Conservation (phyloP, 140 eudicot genomes). For the Flaveria floridana region DNA sequence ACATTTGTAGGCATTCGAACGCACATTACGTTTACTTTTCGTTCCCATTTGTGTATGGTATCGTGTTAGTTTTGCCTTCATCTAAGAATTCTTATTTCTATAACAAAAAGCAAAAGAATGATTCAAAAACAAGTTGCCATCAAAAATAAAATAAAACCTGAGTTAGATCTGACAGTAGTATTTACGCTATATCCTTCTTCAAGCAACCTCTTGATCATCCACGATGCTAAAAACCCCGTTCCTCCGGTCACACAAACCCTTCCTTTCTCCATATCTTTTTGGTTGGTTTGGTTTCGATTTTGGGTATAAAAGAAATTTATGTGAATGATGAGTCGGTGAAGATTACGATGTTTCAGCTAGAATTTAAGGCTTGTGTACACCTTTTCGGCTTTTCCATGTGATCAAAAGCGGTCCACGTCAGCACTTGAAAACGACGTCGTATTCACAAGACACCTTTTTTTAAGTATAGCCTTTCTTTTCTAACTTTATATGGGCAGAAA, state of each 20-base stretch:
- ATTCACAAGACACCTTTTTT: neutral
- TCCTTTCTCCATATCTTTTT: constrained; percentile 29
- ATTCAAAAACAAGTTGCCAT: neutral
- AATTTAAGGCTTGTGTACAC: neutral
- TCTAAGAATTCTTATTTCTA: neutral
- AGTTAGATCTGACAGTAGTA: constrained; percentile 25
- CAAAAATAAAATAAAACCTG: constrained; percentile 17
- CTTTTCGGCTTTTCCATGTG: constrained; percentile 6
- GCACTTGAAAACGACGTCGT: neutral
- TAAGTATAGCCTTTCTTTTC: neutral
- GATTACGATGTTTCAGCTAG: constrained; percentile 11
- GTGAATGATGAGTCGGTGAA: neutral
- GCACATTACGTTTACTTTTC: no score
- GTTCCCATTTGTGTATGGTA: neutral
- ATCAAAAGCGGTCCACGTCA: neutral
- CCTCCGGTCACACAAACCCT: constrained; percentile 46
- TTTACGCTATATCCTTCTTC: constrained; percentile 33
- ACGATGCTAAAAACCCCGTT: constrained; percentile 41
- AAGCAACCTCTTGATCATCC: constrained; percentile 37
- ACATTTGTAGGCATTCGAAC: no score
- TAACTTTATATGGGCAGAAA: neutral
- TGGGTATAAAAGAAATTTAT: neutral
- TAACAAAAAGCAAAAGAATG: no score
- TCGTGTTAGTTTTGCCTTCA: neutral
- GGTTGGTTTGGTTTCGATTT: neutral